Percentiles rank a stretch among this genome's conserved stretches.
phyloP scores from a whole-genome alignment of 768 basidiomycete species.

The Podaxis mareebaensis region DNA sequence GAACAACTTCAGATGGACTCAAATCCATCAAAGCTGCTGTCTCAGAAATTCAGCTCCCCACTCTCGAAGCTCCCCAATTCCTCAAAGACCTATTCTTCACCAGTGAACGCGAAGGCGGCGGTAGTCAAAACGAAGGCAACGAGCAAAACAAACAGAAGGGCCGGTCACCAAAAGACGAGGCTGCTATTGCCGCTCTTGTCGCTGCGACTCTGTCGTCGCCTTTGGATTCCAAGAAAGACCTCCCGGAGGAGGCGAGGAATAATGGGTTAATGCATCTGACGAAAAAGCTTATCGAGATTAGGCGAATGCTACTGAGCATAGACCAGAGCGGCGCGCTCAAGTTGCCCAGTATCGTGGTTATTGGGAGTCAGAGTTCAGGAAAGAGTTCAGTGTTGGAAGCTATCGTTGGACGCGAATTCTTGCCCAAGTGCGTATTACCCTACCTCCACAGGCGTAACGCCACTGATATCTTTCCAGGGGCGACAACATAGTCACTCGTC shows the following conservation, averaged over 20 bases:
- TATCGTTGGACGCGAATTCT: constrained; percentile 95
- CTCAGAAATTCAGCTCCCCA: constrained; percentile 58
- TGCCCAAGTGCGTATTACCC: constrained; percentile 80
- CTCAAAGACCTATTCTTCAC: constrained; percentile 61
- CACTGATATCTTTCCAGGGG: constrained; percentile 55
- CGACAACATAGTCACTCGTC: constrained; percentile 98
- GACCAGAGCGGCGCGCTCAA: constrained; percentile 95
- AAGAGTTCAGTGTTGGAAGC: constrained; percentile 98
- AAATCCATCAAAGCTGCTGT: constrained; percentile 60
- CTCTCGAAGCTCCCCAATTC: constrained; percentile 61
- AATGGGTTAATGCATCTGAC: no score
- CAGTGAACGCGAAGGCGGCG: constrained; percentile 28
- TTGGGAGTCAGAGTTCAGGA: constrained; percentile 97
- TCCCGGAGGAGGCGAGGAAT: no score
- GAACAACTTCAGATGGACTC: constrained; percentile 69
- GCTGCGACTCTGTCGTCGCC: no score
- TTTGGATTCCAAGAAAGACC: no score
- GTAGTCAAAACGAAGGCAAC: constrained; percentile 32
- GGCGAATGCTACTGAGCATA: not conserved
- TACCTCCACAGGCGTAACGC: constrained; percentile 1
- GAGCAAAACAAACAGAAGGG: constrained; percentile 37
- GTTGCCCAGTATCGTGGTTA: constrained; percentile 95
- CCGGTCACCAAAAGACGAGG: constrained; percentile 56
- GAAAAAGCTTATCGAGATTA: no score
- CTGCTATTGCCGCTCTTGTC: constrained; percentile 18